Evolutionary conservation across 805 yeast genomes (phyloP).

Genomic region (Starmerella ratchasimensis): DNA sequence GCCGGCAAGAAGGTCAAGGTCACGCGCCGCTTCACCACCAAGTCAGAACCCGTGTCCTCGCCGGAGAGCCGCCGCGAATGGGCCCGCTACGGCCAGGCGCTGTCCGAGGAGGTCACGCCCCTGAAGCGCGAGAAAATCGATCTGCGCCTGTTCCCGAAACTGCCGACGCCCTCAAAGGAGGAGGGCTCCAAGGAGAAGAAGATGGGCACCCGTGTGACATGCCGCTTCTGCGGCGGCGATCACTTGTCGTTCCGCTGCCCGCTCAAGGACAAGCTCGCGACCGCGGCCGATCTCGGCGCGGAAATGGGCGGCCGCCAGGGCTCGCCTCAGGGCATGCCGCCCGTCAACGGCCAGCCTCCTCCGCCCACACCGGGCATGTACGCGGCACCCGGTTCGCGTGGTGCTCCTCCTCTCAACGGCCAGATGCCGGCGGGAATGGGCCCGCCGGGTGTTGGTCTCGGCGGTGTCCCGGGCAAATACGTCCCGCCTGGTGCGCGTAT

Average conservation of each 20-base stretch:
- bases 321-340: constrained; percentile 3
- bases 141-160: constrained; percentile 14
- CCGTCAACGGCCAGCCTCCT: constrained; percentile 2
- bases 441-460: constrained; percentile 21
- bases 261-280: constrained; percentile 54
- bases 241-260: constrained; percentile 96
- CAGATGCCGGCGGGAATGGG: constrained; percentile 43
- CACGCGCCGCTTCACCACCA: constrained; percentile 71
- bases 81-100: constrained; percentile 58
- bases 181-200: constrained; percentile 37
- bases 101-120: constrained; percentile 38
- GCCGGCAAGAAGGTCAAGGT: constrained; percentile 76
- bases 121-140: constrained; percentile 10
- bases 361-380: constrained; percentile 30
- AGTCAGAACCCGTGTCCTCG: constrained; percentile 65
- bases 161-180: constrained; percentile 28
- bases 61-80: constrained; percentile 83
- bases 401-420: constrained; percentile 3
- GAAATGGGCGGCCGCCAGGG: background rate
- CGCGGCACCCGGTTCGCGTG: constrained; percentile 36
- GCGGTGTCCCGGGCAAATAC: constrained; percentile 32
- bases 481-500: constrained; percentile 46
- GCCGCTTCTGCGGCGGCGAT: constrained; percentile 88
- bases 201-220: constrained; percentile 35
- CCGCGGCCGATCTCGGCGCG: constrained; percentile 13